phyloP scores from a whole-genome alignment of 2,329 filamentous ascomycete genomes.

The Coniochaeta sp. region DNA sequence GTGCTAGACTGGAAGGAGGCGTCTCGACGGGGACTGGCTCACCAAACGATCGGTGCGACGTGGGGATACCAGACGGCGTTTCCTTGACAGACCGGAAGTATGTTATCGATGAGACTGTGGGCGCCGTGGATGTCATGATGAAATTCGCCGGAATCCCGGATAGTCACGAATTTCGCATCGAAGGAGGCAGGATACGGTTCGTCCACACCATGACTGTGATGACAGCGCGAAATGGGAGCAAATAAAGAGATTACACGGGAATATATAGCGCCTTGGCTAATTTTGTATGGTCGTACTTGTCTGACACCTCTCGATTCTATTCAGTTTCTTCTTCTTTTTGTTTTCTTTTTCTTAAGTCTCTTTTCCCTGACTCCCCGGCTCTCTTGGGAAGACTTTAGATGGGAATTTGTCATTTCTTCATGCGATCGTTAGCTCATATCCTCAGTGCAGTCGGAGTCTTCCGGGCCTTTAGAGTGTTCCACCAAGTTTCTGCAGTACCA shows the following conservation, averaged over 20 bases:
- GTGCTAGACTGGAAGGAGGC: constrained; percentile 16
- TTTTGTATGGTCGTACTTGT: background rate
- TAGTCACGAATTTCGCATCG: constrained; percentile 1
- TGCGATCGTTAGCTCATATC: background rate
- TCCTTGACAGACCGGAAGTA: constrained; percentile 7
- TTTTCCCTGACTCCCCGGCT: no score
- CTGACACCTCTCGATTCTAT: no score
- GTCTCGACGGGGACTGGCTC: constrained; percentile 10
- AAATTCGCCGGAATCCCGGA: background rate
- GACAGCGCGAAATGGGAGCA: background rate
- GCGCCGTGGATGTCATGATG: constrained; percentile 8
- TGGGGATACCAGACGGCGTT: constrained; percentile 5
- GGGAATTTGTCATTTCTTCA: no score
- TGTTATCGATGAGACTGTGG: constrained; percentile 12
- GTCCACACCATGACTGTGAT: background rate
- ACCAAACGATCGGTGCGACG: constrained; percentile 7
- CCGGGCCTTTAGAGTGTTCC: background rate
- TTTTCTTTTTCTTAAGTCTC: no score
- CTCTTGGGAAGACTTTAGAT: no score
- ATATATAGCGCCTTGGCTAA: no score
- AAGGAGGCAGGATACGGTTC: background rate
- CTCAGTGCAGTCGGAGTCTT: background rate
- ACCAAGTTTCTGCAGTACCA: background rate
- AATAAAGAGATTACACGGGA: background rate
- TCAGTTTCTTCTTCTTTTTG: no score